Base-by-base conservation (phyloP, 306 rosid genomes). In the Cucurbita maxima region DNA sequence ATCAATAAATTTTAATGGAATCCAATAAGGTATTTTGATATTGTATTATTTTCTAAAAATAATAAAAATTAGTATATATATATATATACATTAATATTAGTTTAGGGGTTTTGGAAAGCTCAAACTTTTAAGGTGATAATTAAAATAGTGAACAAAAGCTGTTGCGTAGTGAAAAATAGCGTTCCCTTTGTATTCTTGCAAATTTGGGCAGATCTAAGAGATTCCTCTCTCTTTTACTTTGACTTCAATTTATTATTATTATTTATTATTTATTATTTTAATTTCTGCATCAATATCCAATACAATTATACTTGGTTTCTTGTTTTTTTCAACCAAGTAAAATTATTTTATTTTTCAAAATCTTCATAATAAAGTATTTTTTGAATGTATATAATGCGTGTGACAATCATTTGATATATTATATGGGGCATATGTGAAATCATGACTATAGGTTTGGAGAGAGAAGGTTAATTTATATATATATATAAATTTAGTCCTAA, bases 161-260 rank as follows among this genome's bases (percentile, higher is more conserved):
- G 74, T 70, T 50, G 45, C 4, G 1, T 70, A 70, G 74, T 77
- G 87, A 81, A 86, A 82, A 79, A 87, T 86, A 75, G 73, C 83
- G 60, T 88, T 88, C 84, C 83, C 7, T 74, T 88, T 93, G 98
- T 93, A 90, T 85, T 73, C 79, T 78, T 88, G 90, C 89, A 82
- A 85, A 86, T 79, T 76, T 67, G 77, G 58, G 74, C 15, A 20
- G 3, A 45, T 68, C 6, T 8, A 34, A 40, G 56, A 88, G 96
- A 93, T 90, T 93, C 91, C 84, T 73, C 68, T 67, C 75, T 77
- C 56, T 60, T 59, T 58, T 41, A 22, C 71, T 54, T 70, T 70
- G 74, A 70, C 74, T 70, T 70, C 25, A 30, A 14, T 15, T 3
- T 2, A 20, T 25, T 13, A 13, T 44, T 1, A 58, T 62, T 63